Conservation (phyloP, 371 early-diverging fungal species). For the Vittaforma corneae region DNA sequence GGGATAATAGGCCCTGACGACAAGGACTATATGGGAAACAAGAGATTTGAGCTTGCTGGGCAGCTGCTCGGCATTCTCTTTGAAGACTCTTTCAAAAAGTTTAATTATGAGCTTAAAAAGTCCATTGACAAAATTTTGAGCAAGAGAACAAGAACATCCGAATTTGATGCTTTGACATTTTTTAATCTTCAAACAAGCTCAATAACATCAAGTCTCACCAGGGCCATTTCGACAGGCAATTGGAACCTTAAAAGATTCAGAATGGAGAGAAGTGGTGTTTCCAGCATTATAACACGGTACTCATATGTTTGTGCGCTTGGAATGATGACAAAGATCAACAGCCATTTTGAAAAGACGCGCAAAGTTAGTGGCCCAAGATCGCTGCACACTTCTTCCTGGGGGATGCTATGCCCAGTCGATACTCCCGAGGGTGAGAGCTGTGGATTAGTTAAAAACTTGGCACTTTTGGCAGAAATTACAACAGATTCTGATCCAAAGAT, state of each 20-base stretch:
- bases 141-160: slow-evolving; percentile 76
- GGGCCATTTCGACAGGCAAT: slow-evolving; percentile 94
- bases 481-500: slow-evolving; percentile 74
- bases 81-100: slow-evolving; percentile 96
- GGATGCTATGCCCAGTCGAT: slow-evolving; percentile 93
- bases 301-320: slow-evolving; percentile 91
- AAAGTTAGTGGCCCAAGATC: slow-evolving; percentile 96
- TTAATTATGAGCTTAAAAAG: slow-evolving; percentile 68
- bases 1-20: slow-evolving; percentile 78
- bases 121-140: slow-evolving; percentile 77
- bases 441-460: slow-evolving; percentile 96
- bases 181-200: slow-evolving; percentile 70
- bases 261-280: slow-evolving; percentile 98
- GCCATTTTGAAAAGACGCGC: slow-evolving; percentile 98
- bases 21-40: slow-evolving; percentile 98
- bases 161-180: slow-evolving; percentile 80
- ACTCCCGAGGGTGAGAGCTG: slow-evolving; percentile 99
- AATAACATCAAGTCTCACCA: slow-evolving; percentile 81
- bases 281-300: slow-evolving; percentile 85
- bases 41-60: slow-evolving; percentile 91
- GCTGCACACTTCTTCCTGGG: slow-evolving; percentile 94
- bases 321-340: slow-evolving; percentile 94
- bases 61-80: slow-evolving; percentile 87
- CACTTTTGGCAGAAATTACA: slow-evolving; percentile 94
- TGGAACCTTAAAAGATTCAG: slow-evolving; percentile 99